These are phyloP conservation scores for Cordyceps cateniannulata DNA, from an alignment of 2,329 filamentous ascomycete species.

Conservation along the genomic window DNA sequence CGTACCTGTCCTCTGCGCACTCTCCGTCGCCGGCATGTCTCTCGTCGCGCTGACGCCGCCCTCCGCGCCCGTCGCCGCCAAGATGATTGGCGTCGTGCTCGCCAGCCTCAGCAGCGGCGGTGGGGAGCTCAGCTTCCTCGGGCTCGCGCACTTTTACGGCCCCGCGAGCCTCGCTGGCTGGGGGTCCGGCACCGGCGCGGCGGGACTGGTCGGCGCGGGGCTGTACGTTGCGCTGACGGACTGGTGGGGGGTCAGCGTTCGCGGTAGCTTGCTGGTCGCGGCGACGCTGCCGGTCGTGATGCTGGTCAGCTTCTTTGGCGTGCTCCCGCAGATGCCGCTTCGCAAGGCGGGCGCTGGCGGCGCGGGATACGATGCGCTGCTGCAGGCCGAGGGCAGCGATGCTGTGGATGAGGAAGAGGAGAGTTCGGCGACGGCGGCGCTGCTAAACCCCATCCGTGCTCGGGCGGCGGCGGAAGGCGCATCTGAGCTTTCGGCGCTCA, in stretches of 20 bases:
- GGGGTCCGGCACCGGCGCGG: slow-evolving; percentile 87
- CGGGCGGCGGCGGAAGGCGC: slow-evolving; percentile 26
- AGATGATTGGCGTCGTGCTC: slow-evolving; percentile 76
- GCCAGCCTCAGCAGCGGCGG: slow-evolving; percentile 80
- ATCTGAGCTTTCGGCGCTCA: slow-evolving; percentile 30
- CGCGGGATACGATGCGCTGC: slow-evolving; percentile 50
- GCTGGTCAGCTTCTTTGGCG: slow-evolving; percentile 76
- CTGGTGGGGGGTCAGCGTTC: slow-evolving; percentile 67
- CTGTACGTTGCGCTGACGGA: slow-evolving; percentile 84
- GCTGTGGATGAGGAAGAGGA: slow-evolving; percentile 31
- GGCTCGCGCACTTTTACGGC: slow-evolving; percentile 89
- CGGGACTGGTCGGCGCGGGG: slow-evolving; percentile 79
- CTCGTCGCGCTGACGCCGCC: slow-evolving; percentile 74
- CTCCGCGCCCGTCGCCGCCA: slow-evolving; percentile 58
- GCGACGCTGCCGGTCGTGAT: slow-evolving; percentile 76
- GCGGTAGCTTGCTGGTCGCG: slow-evolving; percentile 66
- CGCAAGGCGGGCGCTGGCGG: slow-evolving; percentile 30
- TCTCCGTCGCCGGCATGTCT: slow-evolving; percentile 83
- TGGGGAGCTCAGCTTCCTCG: slow-evolving; percentile 86
- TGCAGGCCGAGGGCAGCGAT: slow-evolving; percentile 26
- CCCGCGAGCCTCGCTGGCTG: slow-evolving; percentile 81
- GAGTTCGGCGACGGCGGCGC: slow-evolving; percentile 38
- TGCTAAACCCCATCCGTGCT: slow-evolving; percentile 39
- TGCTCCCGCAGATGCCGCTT: slow-evolving; percentile 66
- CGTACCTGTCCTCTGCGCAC: slow-evolving; percentile 63